Conservation (phyloP, 306 rosid genomes). For the Citrullus colocynthis region DNA sequence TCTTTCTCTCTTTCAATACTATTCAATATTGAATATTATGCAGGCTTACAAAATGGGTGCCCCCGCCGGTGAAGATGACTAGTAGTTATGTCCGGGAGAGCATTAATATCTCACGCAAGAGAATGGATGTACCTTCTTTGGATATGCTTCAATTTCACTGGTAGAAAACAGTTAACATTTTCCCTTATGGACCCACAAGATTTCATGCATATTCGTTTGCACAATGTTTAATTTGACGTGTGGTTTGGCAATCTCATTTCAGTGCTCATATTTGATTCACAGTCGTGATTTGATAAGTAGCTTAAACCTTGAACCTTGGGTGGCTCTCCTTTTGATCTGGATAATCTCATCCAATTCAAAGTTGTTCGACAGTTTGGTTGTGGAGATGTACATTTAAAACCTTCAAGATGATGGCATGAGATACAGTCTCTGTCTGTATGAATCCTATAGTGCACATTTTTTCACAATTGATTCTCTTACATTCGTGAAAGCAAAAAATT, state of each 20-base stretch:
- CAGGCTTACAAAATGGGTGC: slow-evolving; percentile 99
- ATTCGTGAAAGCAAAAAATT: neutral
- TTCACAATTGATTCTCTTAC: neutral
- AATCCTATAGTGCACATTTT: neutral
- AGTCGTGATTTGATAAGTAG: neutral
- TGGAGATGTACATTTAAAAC: neutral
- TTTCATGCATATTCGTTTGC: neutral
- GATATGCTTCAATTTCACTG: slow-evolving; percentile 99
- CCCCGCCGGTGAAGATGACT: slow-evolving; percentile 95
- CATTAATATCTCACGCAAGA: slow-evolving; percentile 70
- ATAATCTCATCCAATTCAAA: neutral
- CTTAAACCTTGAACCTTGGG: neutral
- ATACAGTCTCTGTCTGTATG: neutral
- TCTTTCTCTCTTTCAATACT: too few relatives aligned
- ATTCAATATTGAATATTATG: slow-evolving; percentile 14
- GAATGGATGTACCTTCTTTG: slow-evolving; percentile 88
- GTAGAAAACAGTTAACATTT: slow-evolving; percentile 21
- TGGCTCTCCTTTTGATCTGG: neutral
- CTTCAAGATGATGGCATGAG: neutral
- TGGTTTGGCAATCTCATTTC: neutral
- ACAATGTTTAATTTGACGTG: neutral
- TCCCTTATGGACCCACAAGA: neutral
- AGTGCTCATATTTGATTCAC: neutral
- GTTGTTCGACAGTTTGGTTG: neutral
- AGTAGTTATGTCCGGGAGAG: slow-evolving; percentile 72